phyloP scores from a whole-genome alignment of 129 eudicot genomes.

The Flaveria sonorensis region DNA sequence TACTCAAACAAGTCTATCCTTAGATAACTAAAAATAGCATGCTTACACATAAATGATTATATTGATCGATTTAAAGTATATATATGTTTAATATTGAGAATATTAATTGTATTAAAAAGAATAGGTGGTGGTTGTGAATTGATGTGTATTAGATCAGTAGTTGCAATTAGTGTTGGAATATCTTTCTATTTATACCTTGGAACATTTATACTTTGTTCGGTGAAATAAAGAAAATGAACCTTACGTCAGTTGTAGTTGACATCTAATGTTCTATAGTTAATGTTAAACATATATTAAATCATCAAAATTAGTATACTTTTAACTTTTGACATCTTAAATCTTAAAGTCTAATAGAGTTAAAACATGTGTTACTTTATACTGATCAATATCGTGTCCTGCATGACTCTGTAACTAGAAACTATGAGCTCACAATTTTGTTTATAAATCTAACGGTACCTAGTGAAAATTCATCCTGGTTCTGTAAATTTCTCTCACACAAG shows the following conservation, averaged over 20 bases:
- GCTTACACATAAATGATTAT: not conserved
- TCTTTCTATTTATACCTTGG: constrained; percentile 12
- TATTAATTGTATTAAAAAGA: not conserved
- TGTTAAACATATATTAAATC: too few species aligned
- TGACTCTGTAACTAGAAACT: too few species aligned
- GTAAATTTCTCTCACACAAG: too few species aligned
- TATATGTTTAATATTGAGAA: not conserved
- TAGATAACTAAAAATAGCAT: not conserved
- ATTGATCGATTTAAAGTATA: not conserved
- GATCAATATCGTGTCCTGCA: too few species aligned
- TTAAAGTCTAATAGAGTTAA: not conserved
- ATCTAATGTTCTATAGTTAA: not conserved
- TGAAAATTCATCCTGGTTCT: too few species aligned
- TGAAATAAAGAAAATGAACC: not conserved
- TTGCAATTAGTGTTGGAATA: not conserved
- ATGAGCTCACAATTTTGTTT: too few species aligned
- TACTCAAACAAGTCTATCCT: not conserved
- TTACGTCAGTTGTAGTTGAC: constrained; percentile 3
- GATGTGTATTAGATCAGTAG: not conserved
- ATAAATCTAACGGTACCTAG: too few species aligned
- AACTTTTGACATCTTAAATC: not conserved
- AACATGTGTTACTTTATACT: too few species aligned
- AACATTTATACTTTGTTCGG: not conserved
- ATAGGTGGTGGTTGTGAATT: not conserved
- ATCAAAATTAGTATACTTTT: too few species aligned